Conservation (phyloP, 2,329 filamentous ascomycete genomes). For the Escovopsis sp. region DNA sequence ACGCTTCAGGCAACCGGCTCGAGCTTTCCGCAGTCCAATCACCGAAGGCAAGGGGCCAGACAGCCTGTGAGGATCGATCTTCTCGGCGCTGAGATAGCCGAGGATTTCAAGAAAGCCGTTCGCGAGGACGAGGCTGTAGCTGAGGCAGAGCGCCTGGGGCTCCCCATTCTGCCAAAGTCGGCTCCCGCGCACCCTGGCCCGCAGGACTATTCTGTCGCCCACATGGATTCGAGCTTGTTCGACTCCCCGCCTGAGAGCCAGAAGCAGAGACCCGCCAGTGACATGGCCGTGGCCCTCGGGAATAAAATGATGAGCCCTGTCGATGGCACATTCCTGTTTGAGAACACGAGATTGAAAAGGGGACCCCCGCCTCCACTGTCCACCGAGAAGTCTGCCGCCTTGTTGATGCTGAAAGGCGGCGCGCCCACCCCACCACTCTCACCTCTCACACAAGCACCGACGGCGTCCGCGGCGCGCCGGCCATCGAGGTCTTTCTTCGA, state of each 20-base stretch:
- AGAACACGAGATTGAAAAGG: slow-evolving; percentile 9
- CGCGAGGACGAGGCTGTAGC: slow-evolving; percentile 48
- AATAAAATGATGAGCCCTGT: slow-evolving; percentile 86
- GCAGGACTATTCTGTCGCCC: slow-evolving; percentile 28
- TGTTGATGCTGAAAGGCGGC: slow-evolving; percentile 31
- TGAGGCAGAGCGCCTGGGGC: slow-evolving; percentile 14
- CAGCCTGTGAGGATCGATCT: slow-evolving; percentile 61
- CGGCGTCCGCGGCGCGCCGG: slow-evolving; percentile 6
- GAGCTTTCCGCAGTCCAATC: slow-evolving; percentile 41
- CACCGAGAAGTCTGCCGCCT: slow-evolving; percentile 38
- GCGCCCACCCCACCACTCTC: slow-evolving; percentile 48
- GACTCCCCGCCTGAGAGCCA: slow-evolving; percentile 19
- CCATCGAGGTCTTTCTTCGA: too few species aligned
- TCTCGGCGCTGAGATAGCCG: slow-evolving; percentile 61
- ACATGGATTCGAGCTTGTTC: slow-evolving; percentile 25
- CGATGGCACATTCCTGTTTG: slow-evolving; percentile 45
- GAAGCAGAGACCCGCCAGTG: slow-evolving; percentile 30
- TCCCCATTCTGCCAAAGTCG: slow-evolving; percentile 11
- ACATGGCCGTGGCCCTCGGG: slow-evolving; percentile 54
- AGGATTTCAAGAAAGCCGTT: slow-evolving; percentile 66
- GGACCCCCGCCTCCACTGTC: slow-evolving; percentile 15
- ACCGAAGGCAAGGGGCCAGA: slow-evolving; percentile 26
- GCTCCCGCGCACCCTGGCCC: slow-evolving; percentile 15
- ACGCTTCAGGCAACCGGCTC: slow-evolving; percentile 32
- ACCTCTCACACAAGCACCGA: slow-evolving; percentile 30